Base-by-base conservation (phyloP, 176 grass and related monocot genomes). In the Oryza brachyantha region DNA sequence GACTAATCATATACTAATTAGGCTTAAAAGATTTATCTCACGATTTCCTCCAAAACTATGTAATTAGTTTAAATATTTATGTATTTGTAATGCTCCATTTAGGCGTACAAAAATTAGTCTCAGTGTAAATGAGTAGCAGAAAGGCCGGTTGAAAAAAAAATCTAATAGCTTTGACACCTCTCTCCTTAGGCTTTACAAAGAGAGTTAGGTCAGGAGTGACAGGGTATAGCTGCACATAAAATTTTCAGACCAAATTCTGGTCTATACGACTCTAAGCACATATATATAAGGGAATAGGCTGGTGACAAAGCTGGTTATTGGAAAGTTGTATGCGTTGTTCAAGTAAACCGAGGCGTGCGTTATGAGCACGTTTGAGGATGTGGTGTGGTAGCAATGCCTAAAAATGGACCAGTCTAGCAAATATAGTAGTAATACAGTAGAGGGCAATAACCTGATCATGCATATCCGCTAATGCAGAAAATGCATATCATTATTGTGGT, bases 331-430 rank as follows among this genome's bases (percentile, higher is more conserved):
- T 22, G 40, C 16, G 13, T 78, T 11, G 21, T 46, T 24, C 0
- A 8, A 75, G 73, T 88, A 83, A 62, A 74, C 37, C 75, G 26
- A 67, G 80, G 80, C 68, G 75, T 88, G 80, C 68, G 60, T 64
- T 31, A 75, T 29, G 59, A 66, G 52, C 79, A 81, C 8, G 28
- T 35, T 45, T 10, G 67, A 45, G 43, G 28, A 43, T 71, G 55
- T 61, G 58, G 10, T 27, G 17, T 72, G 48, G 48, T 60, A 58
- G 25, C 37, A 42, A 66, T 78, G 48, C 74, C 80, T 83, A 88
- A 78, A 78, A 79, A 27, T 88, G 74, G 86, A 88, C 86, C 86
- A 79, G 29, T 39, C 80, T 88, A 83, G 41, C 61, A 67, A 68
- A 74, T 79, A 79, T 52, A 52, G 21, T 52, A 21, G 48, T 61